Evolutionary conservation across 2,329 filamentous ascomycete species (phyloP).

Genomic region (Neocatenulostroma microsporum): DNA sequence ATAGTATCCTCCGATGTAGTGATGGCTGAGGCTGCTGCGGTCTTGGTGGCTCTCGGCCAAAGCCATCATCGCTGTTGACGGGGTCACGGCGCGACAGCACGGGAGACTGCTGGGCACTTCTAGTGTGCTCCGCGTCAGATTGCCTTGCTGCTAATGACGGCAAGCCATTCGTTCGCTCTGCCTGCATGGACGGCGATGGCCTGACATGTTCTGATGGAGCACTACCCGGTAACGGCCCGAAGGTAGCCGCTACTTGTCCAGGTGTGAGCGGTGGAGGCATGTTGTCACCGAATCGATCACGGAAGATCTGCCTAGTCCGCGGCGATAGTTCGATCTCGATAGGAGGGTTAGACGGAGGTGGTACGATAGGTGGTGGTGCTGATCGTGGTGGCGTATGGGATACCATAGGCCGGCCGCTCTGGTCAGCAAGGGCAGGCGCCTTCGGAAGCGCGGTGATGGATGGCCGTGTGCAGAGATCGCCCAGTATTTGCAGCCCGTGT

Average conservation of each 20-base stretch:
- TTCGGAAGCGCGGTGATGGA: constrained; percentile 5
- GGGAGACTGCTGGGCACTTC: background rate
- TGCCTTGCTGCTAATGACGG: background rate
- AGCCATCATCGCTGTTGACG: too few relatives aligned
- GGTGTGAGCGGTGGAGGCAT: constrained; percentile 8
- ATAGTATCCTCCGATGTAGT: background rate
- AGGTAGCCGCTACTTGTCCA: constrained; percentile 1
- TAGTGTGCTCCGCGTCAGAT: background rate
- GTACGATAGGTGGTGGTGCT: background rate
- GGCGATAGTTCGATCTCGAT: constrained; percentile 8
- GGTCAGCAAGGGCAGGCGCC: background rate
- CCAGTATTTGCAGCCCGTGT: constrained; percentile 28
- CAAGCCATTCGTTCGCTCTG: background rate
- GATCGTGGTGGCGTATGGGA: constrained; percentile 2
- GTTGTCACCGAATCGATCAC: constrained; percentile 3
- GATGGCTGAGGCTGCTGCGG: background rate
- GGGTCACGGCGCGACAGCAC: background rate
- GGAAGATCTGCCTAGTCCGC: constrained; percentile 5
- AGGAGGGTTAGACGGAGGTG: background rate
- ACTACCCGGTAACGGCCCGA: background rate
- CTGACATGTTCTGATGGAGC: background rate
- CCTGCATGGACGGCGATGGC: background rate
- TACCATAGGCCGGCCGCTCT: background rate
- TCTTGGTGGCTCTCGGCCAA: background rate
- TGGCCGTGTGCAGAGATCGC: constrained; percentile 21